Evolutionary conservation across 768 basidiomycete species (phyloP).

Genomic region (Nidularia sp.): DNA sequence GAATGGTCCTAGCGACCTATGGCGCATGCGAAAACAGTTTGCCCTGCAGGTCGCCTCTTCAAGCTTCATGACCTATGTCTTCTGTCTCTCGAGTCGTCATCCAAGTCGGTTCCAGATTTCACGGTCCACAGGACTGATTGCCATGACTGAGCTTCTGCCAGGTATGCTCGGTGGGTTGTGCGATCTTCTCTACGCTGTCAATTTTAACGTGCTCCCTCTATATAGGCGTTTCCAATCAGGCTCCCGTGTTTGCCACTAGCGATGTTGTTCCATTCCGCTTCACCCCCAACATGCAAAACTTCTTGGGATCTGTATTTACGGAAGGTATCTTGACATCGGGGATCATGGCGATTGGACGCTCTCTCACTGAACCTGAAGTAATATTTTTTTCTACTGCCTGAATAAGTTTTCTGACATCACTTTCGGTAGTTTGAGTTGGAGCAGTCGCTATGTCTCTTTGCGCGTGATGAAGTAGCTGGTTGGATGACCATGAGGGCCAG

Average conservation of each 20-base stretch:
- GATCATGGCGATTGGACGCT: constrained; percentile 87
- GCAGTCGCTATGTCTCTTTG: constrained; percentile 86
- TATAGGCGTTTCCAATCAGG: constrained; percentile 35
- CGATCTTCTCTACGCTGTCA: background rate
- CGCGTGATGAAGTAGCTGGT: constrained; percentile 85
- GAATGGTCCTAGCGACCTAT: constrained; percentile 78
- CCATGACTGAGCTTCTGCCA: constrained; percentile 91
- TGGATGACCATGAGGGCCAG: constrained; percentile 64
- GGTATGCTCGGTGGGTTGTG: constrained; percentile 43
- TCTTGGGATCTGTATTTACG: constrained; percentile 82
- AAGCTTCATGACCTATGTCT: constrained; percentile 89
- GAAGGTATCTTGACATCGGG: constrained; percentile 87
- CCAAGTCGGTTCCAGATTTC: constrained; percentile 88
- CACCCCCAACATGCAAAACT: constrained; percentile 93
- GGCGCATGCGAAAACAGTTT: constrained; percentile 98
- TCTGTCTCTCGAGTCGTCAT: constrained; percentile 78
- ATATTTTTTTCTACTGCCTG: constrained; percentile 8
- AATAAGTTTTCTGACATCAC: background rate
- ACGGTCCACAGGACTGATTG: constrained; percentile 82
- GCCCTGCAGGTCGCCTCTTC: constrained; percentile 82
- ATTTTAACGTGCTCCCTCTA: background rate
- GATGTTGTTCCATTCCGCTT: constrained; percentile 96
- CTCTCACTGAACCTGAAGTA: constrained; percentile 90
- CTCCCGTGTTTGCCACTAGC: constrained; percentile 67
- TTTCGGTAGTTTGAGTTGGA: constrained; percentile 79